Conservation (phyloP, 805 yeast species). For the Novakomyces olei region DNA sequence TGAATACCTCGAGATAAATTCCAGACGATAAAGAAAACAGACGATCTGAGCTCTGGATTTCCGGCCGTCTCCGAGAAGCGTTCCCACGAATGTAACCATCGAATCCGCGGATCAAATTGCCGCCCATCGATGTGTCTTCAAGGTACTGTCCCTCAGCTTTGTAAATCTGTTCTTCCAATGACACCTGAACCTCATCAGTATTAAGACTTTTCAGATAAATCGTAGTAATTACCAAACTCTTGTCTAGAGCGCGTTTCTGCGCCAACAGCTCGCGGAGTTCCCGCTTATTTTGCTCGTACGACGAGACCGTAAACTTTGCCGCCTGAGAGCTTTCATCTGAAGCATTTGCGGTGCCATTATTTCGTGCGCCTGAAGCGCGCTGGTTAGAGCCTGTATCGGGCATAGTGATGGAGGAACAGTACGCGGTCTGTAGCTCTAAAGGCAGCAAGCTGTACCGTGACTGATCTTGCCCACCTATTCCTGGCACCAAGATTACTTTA, state of each 20-base stretch:
- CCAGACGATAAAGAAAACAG: conserved; percentile 12
- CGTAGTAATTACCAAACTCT: conserved; percentile 17
- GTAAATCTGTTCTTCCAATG: conserved; percentile 65
- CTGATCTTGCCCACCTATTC: no score
- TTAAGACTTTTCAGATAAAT: not conserved
- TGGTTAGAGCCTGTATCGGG: no score
- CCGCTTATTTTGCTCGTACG: conserved; percentile 45
- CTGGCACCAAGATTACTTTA: no score
- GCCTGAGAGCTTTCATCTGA: conserved; percentile 4
- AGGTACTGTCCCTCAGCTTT: conserved; percentile 59
- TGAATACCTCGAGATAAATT: no score
- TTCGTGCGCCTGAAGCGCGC: no score
- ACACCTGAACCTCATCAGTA: conserved; percentile 8
- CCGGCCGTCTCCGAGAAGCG: conserved; percentile 8
- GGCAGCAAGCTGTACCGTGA: no score
- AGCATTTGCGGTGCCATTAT: not conserved
- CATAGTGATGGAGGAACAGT: no score
- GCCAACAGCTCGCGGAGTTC: conserved; percentile 41
- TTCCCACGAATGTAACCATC: conserved; percentile 27
- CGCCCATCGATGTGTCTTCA: conserved; percentile 39
- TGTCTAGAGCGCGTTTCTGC: conserved; percentile 43
- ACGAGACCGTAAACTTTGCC: conserved; percentile 15
- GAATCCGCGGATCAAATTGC: conserved; percentile 80
- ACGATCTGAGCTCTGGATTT: conserved; percentile 6
- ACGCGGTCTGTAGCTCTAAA: no score